A percentile compares a stretch with the other conserved stretches of the same genome.
These are phyloP conservation scores for Suillus spraguei DNA, from an alignment of 768 basidiomycete genomes.

Conservation along the genomic window DNA sequence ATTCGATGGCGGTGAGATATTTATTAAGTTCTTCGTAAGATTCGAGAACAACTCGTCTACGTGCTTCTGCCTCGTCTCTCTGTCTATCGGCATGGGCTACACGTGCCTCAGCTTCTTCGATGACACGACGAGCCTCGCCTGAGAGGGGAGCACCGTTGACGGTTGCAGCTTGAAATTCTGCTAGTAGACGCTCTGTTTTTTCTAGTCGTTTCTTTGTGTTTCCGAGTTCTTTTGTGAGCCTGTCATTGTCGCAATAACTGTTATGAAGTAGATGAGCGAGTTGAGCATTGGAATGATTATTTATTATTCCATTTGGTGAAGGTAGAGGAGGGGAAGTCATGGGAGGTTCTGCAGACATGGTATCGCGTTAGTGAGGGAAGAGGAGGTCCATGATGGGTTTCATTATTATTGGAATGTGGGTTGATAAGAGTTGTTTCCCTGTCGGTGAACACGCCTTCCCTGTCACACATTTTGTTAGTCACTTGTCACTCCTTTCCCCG, in stretches of 20 bases:
- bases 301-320: constrained; percentile 21
- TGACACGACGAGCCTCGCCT: constrained; percentile 38
- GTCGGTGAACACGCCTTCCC: constrained; percentile 10
- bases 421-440: constrained; percentile 11
- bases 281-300: constrained; percentile 44
- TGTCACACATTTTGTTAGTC: constrained; percentile 7
- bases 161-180: constrained; percentile 27
- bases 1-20: constrained; percentile 47
- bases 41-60: constrained; percentile 45
- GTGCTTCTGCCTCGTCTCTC: constrained; percentile 57
- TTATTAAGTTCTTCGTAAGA: constrained; percentile 54
- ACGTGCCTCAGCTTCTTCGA: constrained; percentile 52
- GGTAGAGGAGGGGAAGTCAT: constrained; percentile 16
- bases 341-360: constrained; percentile 26
- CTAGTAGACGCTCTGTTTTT: constrained; percentile 50
- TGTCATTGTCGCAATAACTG: constrained; percentile 54
- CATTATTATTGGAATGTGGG: constrained; percentile 8
- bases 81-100: constrained; percentile 50
- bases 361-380: constrained; percentile 7
- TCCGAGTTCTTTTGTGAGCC: constrained; percentile 51
- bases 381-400: constrained; percentile 10
- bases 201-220: constrained; percentile 48
- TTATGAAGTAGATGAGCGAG: constrained; percentile 60
- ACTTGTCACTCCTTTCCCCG: constrained; percentile 9
- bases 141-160: constrained; percentile 25